A percentile compares a stretch with the other conserved stretches of the same genome.
Evolutionary conservation across 2,329 filamentous ascomycete genomes (phyloP).

Genomic region (Paecilomyces formosus): DNA sequence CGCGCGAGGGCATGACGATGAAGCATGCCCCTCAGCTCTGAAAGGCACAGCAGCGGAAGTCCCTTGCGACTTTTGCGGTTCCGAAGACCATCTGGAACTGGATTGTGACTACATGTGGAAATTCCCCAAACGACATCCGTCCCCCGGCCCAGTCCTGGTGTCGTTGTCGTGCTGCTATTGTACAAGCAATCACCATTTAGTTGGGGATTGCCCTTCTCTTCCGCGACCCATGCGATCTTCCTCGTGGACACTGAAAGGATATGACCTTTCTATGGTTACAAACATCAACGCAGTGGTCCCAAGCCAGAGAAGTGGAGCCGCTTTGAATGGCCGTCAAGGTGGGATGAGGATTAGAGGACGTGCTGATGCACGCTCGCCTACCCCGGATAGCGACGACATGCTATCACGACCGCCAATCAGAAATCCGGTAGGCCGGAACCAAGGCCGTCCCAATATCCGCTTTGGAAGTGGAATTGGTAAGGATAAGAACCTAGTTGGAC

Average conservation of each 20-base stretch:
- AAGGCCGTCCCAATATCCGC: conserved; percentile 26
- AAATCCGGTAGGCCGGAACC: conserved; percentile 16
- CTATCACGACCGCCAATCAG: conserved; percentile 20
- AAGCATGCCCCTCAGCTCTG: conserved; percentile 51
- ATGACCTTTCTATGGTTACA: conserved; percentile 28
- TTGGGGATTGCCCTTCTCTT: conserved; percentile 37
- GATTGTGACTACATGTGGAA: conserved; percentile 56
- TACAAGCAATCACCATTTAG: conserved; percentile 34
- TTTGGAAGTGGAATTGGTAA: conserved; percentile 24
- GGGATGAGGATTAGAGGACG: conserved; percentile 31
- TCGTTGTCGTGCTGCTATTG: conserved; percentile 40
- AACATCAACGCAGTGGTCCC: conserved; percentile 27
- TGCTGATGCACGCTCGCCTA: conserved; percentile 19
- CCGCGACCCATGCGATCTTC: conserved; percentile 19
- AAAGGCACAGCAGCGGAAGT: conserved; percentile 45
- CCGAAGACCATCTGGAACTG: conserved; percentile 50
- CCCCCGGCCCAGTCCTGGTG: conserved; percentile 24
- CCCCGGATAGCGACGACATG: conserved; percentile 29
- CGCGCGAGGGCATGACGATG: conserved; percentile 51
- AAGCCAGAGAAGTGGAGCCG: conserved; percentile 7
- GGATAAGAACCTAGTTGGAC: conserved; percentile 16
- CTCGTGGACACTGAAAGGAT: conserved; percentile 31
- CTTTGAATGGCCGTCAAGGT: conserved; percentile 11
- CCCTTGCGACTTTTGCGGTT: conserved; percentile 55
- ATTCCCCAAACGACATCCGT: conserved; percentile 18